phyloP scores from a whole-genome alignment of 257 asterid genomes.

The Sherardia arvensis region DNA sequence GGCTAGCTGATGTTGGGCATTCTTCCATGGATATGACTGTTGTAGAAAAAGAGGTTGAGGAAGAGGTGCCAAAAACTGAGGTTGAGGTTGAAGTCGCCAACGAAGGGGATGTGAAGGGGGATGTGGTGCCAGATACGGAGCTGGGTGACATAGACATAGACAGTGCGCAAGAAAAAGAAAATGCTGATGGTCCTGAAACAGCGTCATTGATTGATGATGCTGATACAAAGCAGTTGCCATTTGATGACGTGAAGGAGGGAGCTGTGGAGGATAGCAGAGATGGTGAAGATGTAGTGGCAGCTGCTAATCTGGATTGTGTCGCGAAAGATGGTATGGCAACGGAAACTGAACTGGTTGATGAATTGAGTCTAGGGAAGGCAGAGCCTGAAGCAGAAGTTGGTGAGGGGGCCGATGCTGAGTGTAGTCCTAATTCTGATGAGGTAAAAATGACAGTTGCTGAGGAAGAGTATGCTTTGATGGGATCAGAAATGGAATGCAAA shows the following conservation, averaged over 20 bases:
- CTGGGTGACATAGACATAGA: constrained; percentile 4
- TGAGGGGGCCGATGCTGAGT: constrained; percentile 41
- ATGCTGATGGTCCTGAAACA: not conserved
- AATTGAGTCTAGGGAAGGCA: not conserved
- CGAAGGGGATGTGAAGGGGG: constrained; percentile 22
- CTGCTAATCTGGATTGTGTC: constrained; percentile 10
- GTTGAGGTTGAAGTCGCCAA: constrained; percentile 16
- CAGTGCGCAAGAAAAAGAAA: not conserved
- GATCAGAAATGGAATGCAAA: constrained; percentile 2
- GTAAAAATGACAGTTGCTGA: constrained; percentile 32
- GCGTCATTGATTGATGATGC: not conserved
- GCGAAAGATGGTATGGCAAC: constrained; percentile 34
- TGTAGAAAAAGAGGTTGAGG: not conserved
- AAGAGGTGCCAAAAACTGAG: constrained; percentile 7
- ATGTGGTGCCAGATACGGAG: constrained; percentile 11
- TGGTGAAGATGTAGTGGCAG: constrained; percentile 47
- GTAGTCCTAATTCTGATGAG: constrained; percentile 35
- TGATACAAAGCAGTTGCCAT: constrained; percentile 16
- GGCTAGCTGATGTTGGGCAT: not conserved
- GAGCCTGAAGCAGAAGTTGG: constrained; percentile 29
- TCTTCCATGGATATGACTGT: not conserved
- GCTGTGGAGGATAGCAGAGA: constrained; percentile 37
- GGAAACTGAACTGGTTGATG: constrained; percentile 34
- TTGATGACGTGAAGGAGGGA: constrained; percentile 26
- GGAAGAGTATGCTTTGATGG: constrained; percentile 3